These are phyloP conservation scores for Favolaschia claudopus DNA, from an alignment of 768 basidiomycete species.

Conservation along the genomic window DNA sequence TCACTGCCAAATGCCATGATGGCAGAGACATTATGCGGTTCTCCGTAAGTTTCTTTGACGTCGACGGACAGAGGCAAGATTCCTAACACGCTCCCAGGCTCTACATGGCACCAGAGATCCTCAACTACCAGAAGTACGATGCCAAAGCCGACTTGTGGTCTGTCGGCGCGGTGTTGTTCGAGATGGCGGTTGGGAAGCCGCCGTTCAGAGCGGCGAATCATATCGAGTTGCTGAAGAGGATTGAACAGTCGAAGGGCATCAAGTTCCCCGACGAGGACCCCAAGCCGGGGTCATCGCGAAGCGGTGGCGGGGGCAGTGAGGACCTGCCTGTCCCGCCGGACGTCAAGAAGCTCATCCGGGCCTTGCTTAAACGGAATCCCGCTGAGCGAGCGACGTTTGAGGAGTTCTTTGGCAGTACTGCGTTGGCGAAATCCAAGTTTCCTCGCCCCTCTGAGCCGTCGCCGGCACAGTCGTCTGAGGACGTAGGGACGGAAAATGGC, in stretches of 20 bases:
- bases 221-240: conserved; percentile 92
- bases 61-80: background rate
- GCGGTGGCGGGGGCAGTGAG: conserved; percentile 54
- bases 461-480: conserved; percentile 36
- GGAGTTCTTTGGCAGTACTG: conserved; percentile 88
- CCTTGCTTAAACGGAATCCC: conserved; percentile 85
- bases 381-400: conserved; percentile 88
- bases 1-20: conserved; percentile 91
- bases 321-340: conserved; percentile 64
- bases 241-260: conserved; percentile 89
- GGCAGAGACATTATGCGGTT: conserved; percentile 98
- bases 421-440: conserved; percentile 80
- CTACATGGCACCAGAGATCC: conserved; percentile 99
- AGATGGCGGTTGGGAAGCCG: conserved; percentile 92
- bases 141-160: conserved; percentile 99
- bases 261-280: conserved; percentile 94
- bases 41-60: conserved; percentile 71
- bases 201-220: conserved; percentile 97
- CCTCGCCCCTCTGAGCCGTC: conserved; percentile 58
- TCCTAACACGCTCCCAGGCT: conserved; percentile 54
- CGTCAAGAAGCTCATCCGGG: conserved; percentile 89
- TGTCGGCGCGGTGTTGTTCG: conserved; percentile 95
- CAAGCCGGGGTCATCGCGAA: conserved; percentile 41
- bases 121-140: conserved; percentile 97
- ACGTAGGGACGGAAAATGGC: conserved; percentile 40